Evolutionary conservation across 345 rosid genomes (phyloP).

Genomic region (Ailanthus altissimus): DNA sequence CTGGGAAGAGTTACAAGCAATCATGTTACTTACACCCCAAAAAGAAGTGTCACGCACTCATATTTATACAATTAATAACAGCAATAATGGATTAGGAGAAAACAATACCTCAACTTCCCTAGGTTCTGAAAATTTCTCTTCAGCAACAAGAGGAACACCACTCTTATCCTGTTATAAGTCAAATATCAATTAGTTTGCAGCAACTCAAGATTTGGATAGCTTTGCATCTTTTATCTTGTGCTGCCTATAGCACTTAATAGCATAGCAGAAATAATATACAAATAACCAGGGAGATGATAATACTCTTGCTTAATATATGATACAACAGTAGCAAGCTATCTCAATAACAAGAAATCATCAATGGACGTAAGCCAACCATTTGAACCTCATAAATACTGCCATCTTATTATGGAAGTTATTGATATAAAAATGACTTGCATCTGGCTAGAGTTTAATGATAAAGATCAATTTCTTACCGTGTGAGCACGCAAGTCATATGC

Average conservation of each 20-base stretch:
- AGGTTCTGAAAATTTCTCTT: conserved; percentile 82
- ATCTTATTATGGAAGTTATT: background rate
- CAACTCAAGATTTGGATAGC: background rate
- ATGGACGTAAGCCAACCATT: background rate
- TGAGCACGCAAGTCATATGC: conserved; percentile 89
- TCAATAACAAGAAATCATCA: background rate
- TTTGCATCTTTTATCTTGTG: background rate
- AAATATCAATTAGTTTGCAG: conserved; percentile 5
- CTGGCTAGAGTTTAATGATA: background rate
- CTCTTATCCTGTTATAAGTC: conserved; percentile 71
- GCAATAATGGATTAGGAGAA: background rate
- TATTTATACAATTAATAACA: background rate
- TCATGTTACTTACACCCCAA: background rate
- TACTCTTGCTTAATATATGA: background rate
- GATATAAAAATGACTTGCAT: background rate
- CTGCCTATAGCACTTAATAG: background rate
- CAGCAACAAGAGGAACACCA: conserved; percentile 75
- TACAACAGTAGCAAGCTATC: background rate
- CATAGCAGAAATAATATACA: background rate
- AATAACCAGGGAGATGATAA: background rate
- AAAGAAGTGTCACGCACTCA: background rate
- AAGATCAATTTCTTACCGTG: conserved; percentile 45
- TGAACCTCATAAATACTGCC: background rate
- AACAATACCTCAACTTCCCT: conserved; percentile 82
- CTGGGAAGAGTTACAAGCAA: conserved; percentile 37